Evolutionary conservation across 1,284 basidiomycete species (phyloP), one percentile per base, ranked within the genome.

Genomic region (Cutaneotrichosporon mucoides): DNA sequence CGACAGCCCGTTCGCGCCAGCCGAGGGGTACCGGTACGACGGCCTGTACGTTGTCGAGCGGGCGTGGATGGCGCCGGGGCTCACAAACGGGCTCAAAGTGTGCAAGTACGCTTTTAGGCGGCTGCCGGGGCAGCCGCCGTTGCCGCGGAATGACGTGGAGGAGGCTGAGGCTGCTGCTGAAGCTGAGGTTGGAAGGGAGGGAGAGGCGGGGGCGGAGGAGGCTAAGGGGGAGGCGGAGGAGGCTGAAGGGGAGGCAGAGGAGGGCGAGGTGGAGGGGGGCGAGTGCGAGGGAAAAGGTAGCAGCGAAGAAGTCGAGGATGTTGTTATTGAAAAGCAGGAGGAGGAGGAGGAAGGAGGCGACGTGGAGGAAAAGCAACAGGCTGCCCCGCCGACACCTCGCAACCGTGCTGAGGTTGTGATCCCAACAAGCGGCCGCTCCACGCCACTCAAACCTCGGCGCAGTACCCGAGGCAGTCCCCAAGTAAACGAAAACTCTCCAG

Each of bases 11-110:
- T 75, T 68, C 52, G 72, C 73, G 3, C 70, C 73, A 2, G 49
- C 48, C 2, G 64, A 65, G 35, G 71, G 71, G 12, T 81, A 81
- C 61, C 70, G 79, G 6, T 81, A 81, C 62, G 71, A 77, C 60
- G 80, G 80, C 0, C 65, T 81, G 51, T 81, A 81, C 52, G 54
- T 68, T 12, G 73, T 76, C 9, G 69, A 73, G 59, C 68, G 66
- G 56, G 73, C 69, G 35, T 74, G 70, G 70, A 71, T 74, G 73
- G 72, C 68, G 0, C 66, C 60, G 24, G 73, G 73, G 6, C 58
- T 73, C 16, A 73, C 73, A 3, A 70, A 68, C 45, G 68, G 68
- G 4, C 49, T 73, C 55, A 58, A 63, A 51, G 72, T 75, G 38
- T 75, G 73, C 59, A 46, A 66, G 42, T 75, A 71, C 57, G 72